A percentile compares a stretch with the other conserved stretches of the same genome.
phyloP scores from a whole-genome alignment of 2,329 filamentous ascomycete species.

The Phialophora expanda region DNA sequence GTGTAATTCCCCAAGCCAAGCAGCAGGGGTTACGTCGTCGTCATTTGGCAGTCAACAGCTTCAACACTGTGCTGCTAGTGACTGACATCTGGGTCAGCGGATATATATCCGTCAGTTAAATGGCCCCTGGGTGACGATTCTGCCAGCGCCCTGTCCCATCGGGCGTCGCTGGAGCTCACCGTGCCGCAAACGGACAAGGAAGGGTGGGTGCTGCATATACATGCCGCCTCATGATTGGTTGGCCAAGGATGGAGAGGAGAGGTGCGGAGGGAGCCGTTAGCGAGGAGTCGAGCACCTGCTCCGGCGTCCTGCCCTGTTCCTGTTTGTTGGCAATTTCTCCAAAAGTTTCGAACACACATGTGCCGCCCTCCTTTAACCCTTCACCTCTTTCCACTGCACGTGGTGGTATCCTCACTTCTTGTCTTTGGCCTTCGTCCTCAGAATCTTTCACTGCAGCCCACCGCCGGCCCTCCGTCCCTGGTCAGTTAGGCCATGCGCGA shows the following conservation, averaged over 20 bases:
- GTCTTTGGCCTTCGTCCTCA: not conserved
- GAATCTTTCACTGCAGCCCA: not conserved
- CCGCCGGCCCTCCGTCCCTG: not conserved
- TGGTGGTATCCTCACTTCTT: not conserved
- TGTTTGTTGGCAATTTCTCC: not conserved
- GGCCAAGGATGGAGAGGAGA: not conserved
- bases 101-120: not conserved
- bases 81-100: not conserved
- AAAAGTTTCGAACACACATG: not conserved
- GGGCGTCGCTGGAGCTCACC: not conserved
- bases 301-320: not conserved
- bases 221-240: not conserved
- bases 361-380: not conserved
- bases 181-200: not conserved
- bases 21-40: no score
- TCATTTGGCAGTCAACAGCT: not conserved
- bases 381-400: not conserved
- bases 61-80: no score
- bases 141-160: not conserved
- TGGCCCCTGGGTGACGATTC: not conserved
- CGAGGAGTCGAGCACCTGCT: not conserved
- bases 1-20: slow-evolving; percentile 1
- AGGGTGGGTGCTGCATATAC: not conserved
- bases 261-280: slow-evolving; percentile 1
- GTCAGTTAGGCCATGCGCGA: slow-evolving; percentile 21